Conservation (phyloP, 2,329 filamentous ascomycete species). For the Alternaria arbusti region DNA sequence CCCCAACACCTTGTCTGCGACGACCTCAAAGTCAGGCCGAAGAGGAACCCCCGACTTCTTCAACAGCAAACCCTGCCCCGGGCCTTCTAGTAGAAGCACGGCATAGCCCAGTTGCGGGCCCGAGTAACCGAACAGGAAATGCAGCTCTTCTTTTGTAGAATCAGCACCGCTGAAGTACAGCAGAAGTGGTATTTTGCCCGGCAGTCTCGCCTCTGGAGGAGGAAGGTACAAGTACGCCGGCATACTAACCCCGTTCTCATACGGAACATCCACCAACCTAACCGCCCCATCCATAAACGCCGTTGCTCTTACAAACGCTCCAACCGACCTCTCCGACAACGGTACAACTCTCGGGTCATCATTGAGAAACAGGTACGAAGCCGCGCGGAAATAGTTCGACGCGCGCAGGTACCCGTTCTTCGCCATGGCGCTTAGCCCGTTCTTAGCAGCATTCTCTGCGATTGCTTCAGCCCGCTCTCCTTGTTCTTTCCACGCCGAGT, state of each 20-base stretch:
- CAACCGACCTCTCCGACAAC: not conserved
- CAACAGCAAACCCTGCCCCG: conserved; percentile 54
- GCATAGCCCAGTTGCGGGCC: conserved; percentile 49
- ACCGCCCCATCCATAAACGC: not conserved
- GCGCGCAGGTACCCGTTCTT: not conserved
- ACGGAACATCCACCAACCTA: not conserved
- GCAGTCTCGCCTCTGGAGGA: not conserved
- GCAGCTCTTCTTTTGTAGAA: conserved; percentile 16
- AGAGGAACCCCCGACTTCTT: conserved; percentile 15
- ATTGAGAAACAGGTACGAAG: conserved; percentile 1
- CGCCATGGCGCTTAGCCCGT: conserved; percentile 2
- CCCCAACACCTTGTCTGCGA: conserved; percentile 31
- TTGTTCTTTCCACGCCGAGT: not conserved
- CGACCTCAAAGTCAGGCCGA: conserved; percentile 34
- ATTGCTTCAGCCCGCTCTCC: not conserved
- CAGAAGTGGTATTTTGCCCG: conserved; percentile 1
- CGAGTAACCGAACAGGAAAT: conserved; percentile 52
- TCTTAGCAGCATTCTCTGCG: not conserved
- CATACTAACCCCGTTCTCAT: not conserved
- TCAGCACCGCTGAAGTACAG: conserved; percentile 10
- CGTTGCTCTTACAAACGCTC: not conserved
- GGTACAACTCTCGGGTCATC: not conserved
- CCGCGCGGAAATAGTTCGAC: not conserved
- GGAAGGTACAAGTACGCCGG: not conserved
- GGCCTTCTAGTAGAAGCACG: conserved; percentile 55